Evolutionary conservation across 2,329 filamentous ascomycete species (phyloP), one percentile per base, ranked within the genome.

Genomic region (Pestalotiopsis sp.): DNA sequence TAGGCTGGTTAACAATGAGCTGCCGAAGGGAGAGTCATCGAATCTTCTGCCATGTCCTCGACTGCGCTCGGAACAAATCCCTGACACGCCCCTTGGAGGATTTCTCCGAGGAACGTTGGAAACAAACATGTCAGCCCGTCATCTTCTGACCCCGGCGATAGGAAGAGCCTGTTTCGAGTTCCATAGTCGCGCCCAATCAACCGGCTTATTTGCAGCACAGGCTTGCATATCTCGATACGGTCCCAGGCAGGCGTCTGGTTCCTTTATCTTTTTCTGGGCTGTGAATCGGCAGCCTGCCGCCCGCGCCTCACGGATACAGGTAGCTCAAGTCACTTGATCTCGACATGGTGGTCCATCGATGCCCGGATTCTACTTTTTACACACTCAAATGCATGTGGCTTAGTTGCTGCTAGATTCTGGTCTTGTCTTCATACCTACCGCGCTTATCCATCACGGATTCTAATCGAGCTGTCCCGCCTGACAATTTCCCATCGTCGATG

Each of bases 231-330:
- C 44, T 52, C 44, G 44, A 52, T 52, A n/a, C 20, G 14, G 20
- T 13, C 11, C 56, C 24, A 58, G 24, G 22, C 6, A 26, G 56
- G 22, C 56, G 24, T 58, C 56, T 58, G 56, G 14, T 58, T 17
- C 22, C 14, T 58, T 24, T 5, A 30, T 35, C 56, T 22, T 58
- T 35, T 13, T 14, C n/a, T n/a, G 9, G 6, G 13, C n/a, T n/a
- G 35, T 22, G 17, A n/a, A n/a, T 55, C 22, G 13, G n/a, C 26
- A 64, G 20, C 52, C 64, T 66, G n/a, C 30, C 17, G 20, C 13
- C 64, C 55, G 55, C 52, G 64, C 64, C 64, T 26, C 55, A 57
- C 14, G 52, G 35, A 35, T 48, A 66, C 64, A 66, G 52, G 52
- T 55, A 44, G 20, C 22, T 30, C 24, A 65, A 44, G 62, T 65